phyloP scores from a whole-genome alignment of 2,329 filamentous ascomycete genomes.

The Apiospora saccharicola region DNA sequence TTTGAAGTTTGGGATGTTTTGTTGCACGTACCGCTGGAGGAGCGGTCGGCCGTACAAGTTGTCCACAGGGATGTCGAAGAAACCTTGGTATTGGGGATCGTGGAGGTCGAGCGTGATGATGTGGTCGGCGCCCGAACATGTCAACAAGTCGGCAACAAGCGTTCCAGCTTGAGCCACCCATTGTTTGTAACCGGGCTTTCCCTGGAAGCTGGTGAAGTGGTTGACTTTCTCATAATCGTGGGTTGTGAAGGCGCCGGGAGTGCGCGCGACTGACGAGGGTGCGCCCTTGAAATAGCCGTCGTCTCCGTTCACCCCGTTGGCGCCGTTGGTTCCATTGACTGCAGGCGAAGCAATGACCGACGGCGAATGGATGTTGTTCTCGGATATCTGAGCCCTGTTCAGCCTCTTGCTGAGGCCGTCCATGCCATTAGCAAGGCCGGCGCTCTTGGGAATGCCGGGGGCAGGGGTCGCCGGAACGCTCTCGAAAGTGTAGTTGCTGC shows the following conservation, averaged over 20 bases:
- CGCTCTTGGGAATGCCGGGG: constrained; percentile 71
- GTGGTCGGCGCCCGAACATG: constrained; percentile 94
- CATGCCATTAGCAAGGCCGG: constrained; percentile 62
- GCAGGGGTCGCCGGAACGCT: constrained; percentile 88
- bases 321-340: constrained; percentile 33
- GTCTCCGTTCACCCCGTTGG: constrained; percentile 18
- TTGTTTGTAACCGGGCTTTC: constrained; percentile 96
- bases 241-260: constrained; percentile 60
- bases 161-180: constrained; percentile 99
- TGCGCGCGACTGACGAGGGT: constrained; percentile 34
- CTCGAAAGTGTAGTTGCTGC: constrained; percentile 83
- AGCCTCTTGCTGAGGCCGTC: constrained; percentile 28
- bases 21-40: constrained; percentile 74
- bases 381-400: constrained; percentile 21
- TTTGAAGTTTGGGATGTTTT: constrained; percentile 83
- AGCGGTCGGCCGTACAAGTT: constrained; percentile 90
- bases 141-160: constrained; percentile 90
- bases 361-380: neutral
- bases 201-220: constrained; percentile 68
- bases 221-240: constrained; percentile 70
- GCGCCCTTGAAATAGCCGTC: constrained; percentile 29
- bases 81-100: constrained; percentile 96
- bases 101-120: constrained; percentile 98
- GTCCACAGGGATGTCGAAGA: constrained; percentile 98
- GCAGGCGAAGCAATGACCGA: neutral